Percentiles rank a stretch among this genome's conserved stretches.
Conservation (phyloP, 1,139 yeast genomes). For the Meyerozyma athensensis region DNA sequence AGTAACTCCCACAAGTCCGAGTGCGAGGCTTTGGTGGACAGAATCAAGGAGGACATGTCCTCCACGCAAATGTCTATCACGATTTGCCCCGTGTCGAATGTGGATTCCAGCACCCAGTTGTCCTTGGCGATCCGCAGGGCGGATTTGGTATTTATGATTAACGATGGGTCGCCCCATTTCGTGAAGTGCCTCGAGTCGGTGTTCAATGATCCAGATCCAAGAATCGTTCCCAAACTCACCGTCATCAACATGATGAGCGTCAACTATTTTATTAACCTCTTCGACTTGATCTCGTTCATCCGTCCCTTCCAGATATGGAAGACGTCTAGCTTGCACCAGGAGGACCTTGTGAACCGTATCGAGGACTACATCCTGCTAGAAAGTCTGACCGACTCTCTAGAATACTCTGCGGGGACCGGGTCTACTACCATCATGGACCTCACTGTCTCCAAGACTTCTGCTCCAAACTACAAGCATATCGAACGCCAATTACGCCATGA, state of each 20-base stretch:
- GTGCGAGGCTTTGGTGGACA: slow-evolving; percentile 18
- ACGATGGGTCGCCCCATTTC: slow-evolving; percentile 35
- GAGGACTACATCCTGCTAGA: slow-evolving; percentile 27
- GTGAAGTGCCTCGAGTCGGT: slow-evolving; percentile 21
- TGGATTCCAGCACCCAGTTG: not conserved
- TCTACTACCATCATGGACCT: not conserved
- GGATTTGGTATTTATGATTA: slow-evolving; percentile 32
- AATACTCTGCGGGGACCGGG: slow-evolving; percentile 8
- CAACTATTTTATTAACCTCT: slow-evolving; percentile 37
- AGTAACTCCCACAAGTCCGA: slow-evolving; percentile 16
- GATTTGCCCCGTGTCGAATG: not conserved
- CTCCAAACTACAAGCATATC: slow-evolving; percentile 27
- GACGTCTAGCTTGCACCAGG: slow-evolving; percentile 28
- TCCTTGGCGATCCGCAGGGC: slow-evolving; percentile 9
- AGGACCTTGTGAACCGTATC: slow-evolving; percentile 21
- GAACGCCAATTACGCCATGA: slow-evolving; percentile 32
- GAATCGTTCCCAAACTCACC: slow-evolving; percentile 24
- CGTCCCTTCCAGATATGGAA: slow-evolving; percentile 42
- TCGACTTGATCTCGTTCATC: slow-evolving; percentile 30
- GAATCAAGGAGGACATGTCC: slow-evolving; percentile 13
- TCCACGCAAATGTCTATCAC: not conserved
- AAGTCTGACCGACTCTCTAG: slow-evolving; percentile 9
- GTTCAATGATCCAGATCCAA: slow-evolving; percentile 8
- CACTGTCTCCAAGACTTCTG: not conserved
- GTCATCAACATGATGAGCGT: slow-evolving; percentile 39